Percentiles rank a stretch among this genome's conserved stretches.
Conservation (phyloP, 108 stramenopile species). For the Cyclotella sp. region DNA sequence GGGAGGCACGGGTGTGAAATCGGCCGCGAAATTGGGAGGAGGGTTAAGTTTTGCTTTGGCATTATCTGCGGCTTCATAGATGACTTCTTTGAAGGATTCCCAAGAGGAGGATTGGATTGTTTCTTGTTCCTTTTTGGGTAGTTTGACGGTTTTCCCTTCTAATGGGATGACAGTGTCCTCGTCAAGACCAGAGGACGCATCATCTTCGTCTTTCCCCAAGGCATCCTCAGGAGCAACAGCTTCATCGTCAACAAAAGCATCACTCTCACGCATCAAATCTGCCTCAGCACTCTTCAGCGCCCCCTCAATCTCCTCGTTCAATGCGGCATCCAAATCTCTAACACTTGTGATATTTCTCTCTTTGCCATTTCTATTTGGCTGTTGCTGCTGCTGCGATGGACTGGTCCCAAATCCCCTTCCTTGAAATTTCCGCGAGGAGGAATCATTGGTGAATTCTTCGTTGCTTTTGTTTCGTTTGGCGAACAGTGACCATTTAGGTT, state of each 20-base stretch:
- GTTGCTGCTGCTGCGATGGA: not conserved
- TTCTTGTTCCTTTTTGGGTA: not conserved
- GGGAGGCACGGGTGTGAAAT: constrained; percentile 1
- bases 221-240: not conserved
- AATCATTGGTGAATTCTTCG: constrained; percentile 5
- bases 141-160: not conserved
- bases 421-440: no score
- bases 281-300: constrained; percentile 21
- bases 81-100: constrained; percentile 19
- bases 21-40: constrained; percentile 8
- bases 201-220: not conserved
- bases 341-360: constrained; percentile 5
- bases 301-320: constrained; percentile 27
- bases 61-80: constrained; percentile 8
- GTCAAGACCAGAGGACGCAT: no score
- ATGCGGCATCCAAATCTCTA: constrained; percentile 26
- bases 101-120: not conserved
- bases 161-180: not conserved
- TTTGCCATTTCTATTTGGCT: not conserved
- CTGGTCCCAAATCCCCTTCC: not conserved
- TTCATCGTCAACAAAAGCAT: not conserved
- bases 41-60: constrained; percentile 2
- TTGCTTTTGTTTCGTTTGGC: no score
- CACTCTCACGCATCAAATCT: constrained; percentile 5
- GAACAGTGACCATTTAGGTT: not conserved